Evolutionary conservation across 306 rosid genomes (phyloP).

Genomic region (Crataegus laevigata): DNA sequence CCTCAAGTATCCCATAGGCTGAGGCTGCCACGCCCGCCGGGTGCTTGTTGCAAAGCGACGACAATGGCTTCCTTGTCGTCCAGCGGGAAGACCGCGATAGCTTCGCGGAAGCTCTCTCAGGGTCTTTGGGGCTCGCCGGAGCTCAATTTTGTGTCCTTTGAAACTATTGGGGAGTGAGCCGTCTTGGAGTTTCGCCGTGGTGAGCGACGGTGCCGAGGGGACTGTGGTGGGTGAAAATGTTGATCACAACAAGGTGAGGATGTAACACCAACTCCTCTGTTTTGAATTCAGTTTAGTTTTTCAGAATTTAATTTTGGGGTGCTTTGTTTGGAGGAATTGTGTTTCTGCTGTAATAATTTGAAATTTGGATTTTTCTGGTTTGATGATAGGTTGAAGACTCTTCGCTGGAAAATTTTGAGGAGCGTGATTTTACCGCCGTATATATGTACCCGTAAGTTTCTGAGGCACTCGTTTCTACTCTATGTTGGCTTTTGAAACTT

Average conservation of each 20-base stretch:
- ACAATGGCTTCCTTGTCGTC: slow-evolving; percentile 1
- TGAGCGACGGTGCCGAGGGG: slow-evolving; percentile 5
- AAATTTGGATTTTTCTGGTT: background rate
- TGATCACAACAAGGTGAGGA: slow-evolving; percentile 15
- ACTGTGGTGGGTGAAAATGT: background rate
- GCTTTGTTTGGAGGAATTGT: background rate
- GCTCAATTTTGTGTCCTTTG: background rate
- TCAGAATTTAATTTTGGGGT: background rate
- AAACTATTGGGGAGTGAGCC: background rate
- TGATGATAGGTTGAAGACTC: slow-evolving; percentile 9
- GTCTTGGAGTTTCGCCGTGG: slow-evolving; percentile 12
- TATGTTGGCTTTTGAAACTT: background rate
- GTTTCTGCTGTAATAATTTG: background rate
- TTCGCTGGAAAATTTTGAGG: slow-evolving; percentile 24
- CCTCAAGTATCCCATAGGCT: slow-evolving; percentile 4
- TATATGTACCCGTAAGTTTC: slow-evolving; percentile 64
- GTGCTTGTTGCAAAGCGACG: background rate
- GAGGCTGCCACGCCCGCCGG: background rate
- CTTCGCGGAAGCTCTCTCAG: background rate
- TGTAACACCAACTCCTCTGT: background rate
- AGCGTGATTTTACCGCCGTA: slow-evolving; percentile 67
- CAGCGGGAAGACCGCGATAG: background rate
- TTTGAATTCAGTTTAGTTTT: background rate
- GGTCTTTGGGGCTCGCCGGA: slow-evolving; percentile 4
- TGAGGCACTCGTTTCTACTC: background rate